Percentiles rank a stretch among this genome's conserved stretches.
Conservation (phyloP, 768 basidiomycete genomes). For the Dioszegia crocea region DNA sequence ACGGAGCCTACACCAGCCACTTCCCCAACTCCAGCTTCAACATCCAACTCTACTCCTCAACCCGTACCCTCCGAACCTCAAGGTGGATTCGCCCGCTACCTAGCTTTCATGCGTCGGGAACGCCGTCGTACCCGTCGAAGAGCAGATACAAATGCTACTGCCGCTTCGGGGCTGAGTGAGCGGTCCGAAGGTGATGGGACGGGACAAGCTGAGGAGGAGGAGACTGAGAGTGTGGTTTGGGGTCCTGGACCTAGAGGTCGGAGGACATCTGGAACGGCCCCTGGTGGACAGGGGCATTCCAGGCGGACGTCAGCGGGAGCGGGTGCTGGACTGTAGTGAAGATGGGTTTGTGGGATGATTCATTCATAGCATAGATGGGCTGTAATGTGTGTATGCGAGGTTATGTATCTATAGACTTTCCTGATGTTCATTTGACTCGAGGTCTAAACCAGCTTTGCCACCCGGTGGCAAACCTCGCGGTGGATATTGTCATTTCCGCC, state of each 20-base stretch:
- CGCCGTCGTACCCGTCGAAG: conserved; percentile 12
- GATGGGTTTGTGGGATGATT: too few relatives aligned
- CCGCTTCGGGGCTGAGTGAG: neutral
- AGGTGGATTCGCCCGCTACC: conserved; percentile 43
- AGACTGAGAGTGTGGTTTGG: conserved; percentile 11
- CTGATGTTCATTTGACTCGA: too few relatives aligned
- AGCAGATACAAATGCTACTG: conserved; percentile 7
- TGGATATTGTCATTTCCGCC: too few relatives aligned
- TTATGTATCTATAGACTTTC: too few relatives aligned
- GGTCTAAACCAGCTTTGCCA: too few relatives aligned
- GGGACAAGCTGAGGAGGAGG: neutral
- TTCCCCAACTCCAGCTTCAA: conserved; percentile 2
- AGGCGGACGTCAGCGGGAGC: neutral
- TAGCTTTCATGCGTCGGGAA: conserved; percentile 44
- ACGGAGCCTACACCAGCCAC: conserved; percentile 14
- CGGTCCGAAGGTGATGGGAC: neutral
- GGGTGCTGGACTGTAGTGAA: too few relatives aligned
- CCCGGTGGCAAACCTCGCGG: too few relatives aligned
- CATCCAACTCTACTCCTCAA: neutral
- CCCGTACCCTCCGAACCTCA: conserved; percentile 24
- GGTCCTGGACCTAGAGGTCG: conserved; percentile 17
- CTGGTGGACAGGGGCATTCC: conserved; percentile 27
- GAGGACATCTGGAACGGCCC: conserved; percentile 12
- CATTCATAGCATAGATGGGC: too few relatives aligned
- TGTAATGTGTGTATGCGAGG: too few relatives aligned